Percentiles rank a stretch among this genome's conserved stretches.
These are phyloP conservation scores for Emmonsiellopsis sp. DNA, from an alignment of 2,329 filamentous ascomycete genomes.

Conservation along the genomic window DNA sequence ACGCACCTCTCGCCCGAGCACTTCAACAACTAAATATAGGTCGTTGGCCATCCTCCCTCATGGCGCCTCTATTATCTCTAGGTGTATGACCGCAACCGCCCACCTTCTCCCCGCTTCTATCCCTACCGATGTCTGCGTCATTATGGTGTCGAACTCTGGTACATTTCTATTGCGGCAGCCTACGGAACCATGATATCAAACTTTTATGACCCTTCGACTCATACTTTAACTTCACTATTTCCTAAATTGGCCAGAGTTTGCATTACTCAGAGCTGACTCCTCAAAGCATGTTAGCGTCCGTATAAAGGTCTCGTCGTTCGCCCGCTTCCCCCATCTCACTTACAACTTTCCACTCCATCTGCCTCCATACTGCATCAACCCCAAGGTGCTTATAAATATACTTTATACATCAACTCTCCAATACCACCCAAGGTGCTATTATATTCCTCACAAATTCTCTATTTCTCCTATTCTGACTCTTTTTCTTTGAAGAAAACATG, in stretches of 20 bases:
- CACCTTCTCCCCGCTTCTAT: no score
- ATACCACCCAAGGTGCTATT: background rate
- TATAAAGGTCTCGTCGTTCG: background rate
- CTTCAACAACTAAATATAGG: no score
- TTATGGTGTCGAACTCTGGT: no score
- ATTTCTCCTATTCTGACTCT: background rate
- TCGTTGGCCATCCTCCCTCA: no score
- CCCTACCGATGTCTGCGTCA: no score
- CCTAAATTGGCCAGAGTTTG: background rate
- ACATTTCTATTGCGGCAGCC: no score
- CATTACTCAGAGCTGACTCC: background rate
- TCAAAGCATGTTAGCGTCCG: background rate
- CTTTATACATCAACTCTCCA: background rate
- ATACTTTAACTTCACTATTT: background rate
- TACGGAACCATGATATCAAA: no score
- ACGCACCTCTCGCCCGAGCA: no score
- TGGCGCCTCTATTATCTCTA: no score
- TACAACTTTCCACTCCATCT: background rate
- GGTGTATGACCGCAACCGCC: no score
- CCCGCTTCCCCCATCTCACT: background rate
- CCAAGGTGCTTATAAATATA: background rate
- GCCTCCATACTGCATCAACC: background rate
- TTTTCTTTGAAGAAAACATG: conserved; percentile 2
- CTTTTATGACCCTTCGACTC: no score
- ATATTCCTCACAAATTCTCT: background rate